These are phyloP conservation scores for Macaranga tanarius DNA, from an alignment of 441 rosid genomes.

Conservation along the genomic window DNA sequence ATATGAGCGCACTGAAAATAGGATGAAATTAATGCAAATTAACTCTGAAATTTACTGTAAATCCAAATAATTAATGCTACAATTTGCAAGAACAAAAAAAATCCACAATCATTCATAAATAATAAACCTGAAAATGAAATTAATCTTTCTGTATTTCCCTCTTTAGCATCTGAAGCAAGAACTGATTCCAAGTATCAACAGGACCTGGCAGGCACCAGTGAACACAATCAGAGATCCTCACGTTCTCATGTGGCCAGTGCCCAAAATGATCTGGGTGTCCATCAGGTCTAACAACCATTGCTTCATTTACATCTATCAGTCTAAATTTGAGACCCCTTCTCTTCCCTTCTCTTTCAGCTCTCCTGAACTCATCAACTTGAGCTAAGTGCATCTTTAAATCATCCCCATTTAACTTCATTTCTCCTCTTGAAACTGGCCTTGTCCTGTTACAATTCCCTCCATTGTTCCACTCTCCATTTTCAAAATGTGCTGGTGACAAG, in stretches of 20 bases:
- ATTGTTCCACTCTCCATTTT: conserved; percentile 57
- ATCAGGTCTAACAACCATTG: conserved; percentile 69
- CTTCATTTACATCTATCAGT: conserved; percentile 50
- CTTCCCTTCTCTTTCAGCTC: conserved; percentile 44
- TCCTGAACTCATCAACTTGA: conserved; percentile 54
- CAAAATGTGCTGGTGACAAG: conserved; percentile 61
- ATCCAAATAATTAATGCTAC: background rate
- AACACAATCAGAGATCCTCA: conserved; percentile 54
- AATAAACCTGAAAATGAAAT: conserved; percentile 26
- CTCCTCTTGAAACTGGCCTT: conserved; percentile 42
- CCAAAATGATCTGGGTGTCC: conserved; percentile 67
- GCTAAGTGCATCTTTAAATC: conserved; percentile 41
- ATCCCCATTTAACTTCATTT: conserved; percentile 41
- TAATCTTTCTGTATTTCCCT: conserved; percentile 26
- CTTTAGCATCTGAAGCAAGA: conserved; percentile 52
- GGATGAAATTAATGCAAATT: too few relatives aligned
- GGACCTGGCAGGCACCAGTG: conserved; percentile 94
- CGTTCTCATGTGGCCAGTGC: conserved; percentile 39
- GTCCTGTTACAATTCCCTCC: conserved; percentile 63
- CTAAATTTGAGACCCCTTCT: conserved; percentile 39
- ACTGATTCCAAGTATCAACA: conserved; percentile 72
- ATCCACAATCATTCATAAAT: background rate
- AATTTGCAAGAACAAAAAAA: background rate
- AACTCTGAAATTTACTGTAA: too few relatives aligned
- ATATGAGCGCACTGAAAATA: too few relatives aligned